Evolutionary conservation across 2,329 filamentous ascomycete species (phyloP), one percentile per base, ranked within the genome.

Genomic region (Fusarium buxicola): DNA sequence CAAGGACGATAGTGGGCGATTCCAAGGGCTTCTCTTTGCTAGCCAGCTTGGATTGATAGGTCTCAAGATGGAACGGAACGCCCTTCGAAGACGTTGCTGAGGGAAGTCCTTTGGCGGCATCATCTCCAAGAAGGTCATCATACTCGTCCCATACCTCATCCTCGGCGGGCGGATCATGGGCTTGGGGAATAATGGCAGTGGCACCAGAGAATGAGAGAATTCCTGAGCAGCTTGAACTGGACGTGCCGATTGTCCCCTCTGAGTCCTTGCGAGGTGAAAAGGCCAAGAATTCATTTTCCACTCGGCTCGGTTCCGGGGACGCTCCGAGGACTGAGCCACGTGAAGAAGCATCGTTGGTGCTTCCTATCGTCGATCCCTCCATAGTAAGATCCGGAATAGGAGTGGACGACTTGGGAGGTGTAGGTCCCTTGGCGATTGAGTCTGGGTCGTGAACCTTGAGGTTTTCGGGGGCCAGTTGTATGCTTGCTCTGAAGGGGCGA

Each of bases 81-180:
- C 84, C 84, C 24, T 81, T 79, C 1, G 87, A 88, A 1, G 85
- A 87, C 1, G 82, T 83, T 6, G 82, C 78, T 1, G 86, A 87
- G 2, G 77, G 76, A 3, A 82, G 81, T 2, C 76, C 76, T 61
- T 80, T 78, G 28, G 71, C 55, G 1, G 73, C 73, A 9, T 82
- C 83, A 10, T 92, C 89, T 48, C 91, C 91, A 50, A 97, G 85
- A 11, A 97, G 80, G 69, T 97, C 94, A 65, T 98, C 89, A 72
- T 96, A 97, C 76, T 96, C 94, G 47, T 94, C 89, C 94, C 94
- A 98, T 2, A 97, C 85, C 72, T 97, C 94, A 69, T 97, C 94
- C 65, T 96, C 91, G 1, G 80, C 86, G 5, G 89, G 82, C 0
- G 86, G 88, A 5, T 87, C 86, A 39, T 81, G 81, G 2, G 86